These are phyloP conservation scores for Backusella tarrabulga DNA, from an alignment of 192 early-diverging fungal genomes.

Conservation along the genomic window DNA sequence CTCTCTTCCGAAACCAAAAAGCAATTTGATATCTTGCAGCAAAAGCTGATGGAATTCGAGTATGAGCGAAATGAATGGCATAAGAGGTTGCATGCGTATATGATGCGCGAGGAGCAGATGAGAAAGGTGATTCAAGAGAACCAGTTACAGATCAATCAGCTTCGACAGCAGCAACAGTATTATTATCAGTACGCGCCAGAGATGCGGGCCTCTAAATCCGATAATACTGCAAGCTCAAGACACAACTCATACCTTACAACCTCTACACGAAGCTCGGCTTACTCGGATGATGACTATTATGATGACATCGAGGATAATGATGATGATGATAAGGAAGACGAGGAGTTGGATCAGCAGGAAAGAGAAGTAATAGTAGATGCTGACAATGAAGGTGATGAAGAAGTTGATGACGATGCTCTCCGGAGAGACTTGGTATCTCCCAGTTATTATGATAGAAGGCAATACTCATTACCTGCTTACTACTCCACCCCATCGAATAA, in stretches of 20 bases:
- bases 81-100: background rate
- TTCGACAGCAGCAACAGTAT: background rate
- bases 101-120: constrained; percentile 8
- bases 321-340: background rate
- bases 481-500: background rate
- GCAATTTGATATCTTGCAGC: constrained; percentile 3
- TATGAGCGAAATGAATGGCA: constrained; percentile 6
- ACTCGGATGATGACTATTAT: background rate
- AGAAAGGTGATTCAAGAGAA: constrained; percentile 6
- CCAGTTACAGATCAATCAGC: background rate
- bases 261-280: background rate
- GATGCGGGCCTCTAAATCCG: background rate
- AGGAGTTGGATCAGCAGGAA: background rate
- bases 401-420: background rate
- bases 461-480: background rate
- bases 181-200: background rate
- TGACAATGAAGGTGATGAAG: background rate
- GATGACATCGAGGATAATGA: background rate
- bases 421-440: background rate
- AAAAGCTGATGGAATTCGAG: background rate
- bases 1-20: background rate
- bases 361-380: background rate
- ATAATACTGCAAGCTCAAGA: background rate
- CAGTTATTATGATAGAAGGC: background rate
- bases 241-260: background rate